phyloP scores from a whole-genome alignment of 441 rosid genomes.

The Pelargonium myrrhifolium region DNA sequence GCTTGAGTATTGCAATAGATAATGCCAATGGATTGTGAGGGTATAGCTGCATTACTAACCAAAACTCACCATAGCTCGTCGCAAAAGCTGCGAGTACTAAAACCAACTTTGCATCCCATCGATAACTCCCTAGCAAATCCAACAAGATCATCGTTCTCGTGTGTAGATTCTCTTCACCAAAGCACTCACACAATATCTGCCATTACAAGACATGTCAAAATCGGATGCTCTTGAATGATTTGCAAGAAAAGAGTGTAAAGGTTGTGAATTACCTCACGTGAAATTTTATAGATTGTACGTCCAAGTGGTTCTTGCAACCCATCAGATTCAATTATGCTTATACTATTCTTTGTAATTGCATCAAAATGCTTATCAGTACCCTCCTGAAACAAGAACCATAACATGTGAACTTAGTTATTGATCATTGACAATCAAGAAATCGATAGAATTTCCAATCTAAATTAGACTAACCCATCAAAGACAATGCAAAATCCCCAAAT shows the following conservation, averaged over 20 bases:
- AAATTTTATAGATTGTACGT: conserved; percentile 37
- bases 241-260: not conserved
- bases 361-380: conserved; percentile 23
- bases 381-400: conserved; percentile 31
- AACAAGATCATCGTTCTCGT: conserved; percentile 48
- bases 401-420: not conserved
- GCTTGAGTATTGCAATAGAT: conserved; percentile 50
- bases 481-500: no score
- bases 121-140: conserved; percentile 46
- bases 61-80: conserved; percentile 47
- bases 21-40: conserved; percentile 45
- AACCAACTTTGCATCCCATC: conserved; percentile 71
- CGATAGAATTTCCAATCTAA: not conserved
- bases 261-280: conserved; percentile 35
- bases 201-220: conserved; percentile 12
- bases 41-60: conserved; percentile 43
- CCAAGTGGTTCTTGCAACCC: conserved; percentile 44
- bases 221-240: no score
- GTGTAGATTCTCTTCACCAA: conserved; percentile 33
- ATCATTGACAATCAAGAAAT: not conserved
- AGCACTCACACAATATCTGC: conserved; percentile 45
- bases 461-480: no score
- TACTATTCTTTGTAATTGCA: conserved; percentile 18
- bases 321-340: conserved; percentile 33
- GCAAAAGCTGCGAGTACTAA: conserved; percentile 65